Evolutionary conservation across 2,329 filamentous ascomycete species (phyloP).

Genomic region (Diaporthe sp.): DNA sequence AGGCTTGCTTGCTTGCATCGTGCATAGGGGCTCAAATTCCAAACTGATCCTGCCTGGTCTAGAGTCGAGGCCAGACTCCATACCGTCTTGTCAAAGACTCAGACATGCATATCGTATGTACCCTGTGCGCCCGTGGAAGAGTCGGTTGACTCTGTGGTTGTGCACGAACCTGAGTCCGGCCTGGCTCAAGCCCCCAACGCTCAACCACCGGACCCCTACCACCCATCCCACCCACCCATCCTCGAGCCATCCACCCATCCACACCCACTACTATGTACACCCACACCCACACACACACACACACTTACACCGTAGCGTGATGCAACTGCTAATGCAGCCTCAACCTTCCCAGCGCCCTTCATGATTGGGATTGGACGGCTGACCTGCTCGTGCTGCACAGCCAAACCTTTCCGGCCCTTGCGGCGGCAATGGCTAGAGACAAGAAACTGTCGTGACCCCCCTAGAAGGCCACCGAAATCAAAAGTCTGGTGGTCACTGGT

Average conservation of each 20-base stretch:
- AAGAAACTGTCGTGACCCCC: conserved; percentile 17
- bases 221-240: not conserved
- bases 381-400: conserved; percentile 32
- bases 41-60: not conserved
- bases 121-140: not conserved
- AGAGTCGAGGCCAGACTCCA: not conserved
- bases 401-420: conserved; percentile 18
- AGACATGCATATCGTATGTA: conserved; percentile 32
- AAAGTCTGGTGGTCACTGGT: conserved; percentile 9
- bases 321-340: conserved; percentile 35
- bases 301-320: conserved; percentile 22
- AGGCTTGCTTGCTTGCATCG: not conserved
- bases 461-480: conserved; percentile 11
- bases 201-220: not conserved
- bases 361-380: conserved; percentile 31
- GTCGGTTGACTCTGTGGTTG: conserved; percentile 16
- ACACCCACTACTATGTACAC: no score
- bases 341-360: conserved; percentile 20
- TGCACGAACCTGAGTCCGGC: conserved; percentile 16
- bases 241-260: not conserved
- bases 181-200: conserved; percentile 12
- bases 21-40: conserved; percentile 9
- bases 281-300: not conserved
- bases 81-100: conserved; percentile 11
- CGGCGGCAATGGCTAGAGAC: conserved; percentile 21